Base-by-base conservation (phyloP, 2,329 filamentous ascomycete genomes). In the Phialophora verrucosa region DNA sequence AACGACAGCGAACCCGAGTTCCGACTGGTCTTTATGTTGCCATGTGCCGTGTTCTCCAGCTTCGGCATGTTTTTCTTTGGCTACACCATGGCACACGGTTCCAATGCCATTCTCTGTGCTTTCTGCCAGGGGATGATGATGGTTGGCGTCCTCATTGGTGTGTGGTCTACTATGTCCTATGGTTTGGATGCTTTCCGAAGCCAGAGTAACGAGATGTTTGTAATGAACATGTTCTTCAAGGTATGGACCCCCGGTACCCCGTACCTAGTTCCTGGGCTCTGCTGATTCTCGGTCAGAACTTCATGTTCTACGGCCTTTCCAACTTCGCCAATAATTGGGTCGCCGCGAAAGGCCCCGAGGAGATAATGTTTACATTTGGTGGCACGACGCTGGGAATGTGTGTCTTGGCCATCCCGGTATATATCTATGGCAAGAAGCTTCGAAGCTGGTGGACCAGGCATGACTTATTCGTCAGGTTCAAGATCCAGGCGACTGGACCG, bases 201-300 rank as follows among this genome's bases (percentile, higher is more conserved):
- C 50, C 69, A 73, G 55, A 72, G 68, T 38, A 74, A 69, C 51
- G 72, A 75, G 58, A 74, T 75, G 55, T 75, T 74, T 55, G 69
- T 75, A 42, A 74, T 74, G 73, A 74, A 74, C 59, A 74, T 74
- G 72, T 58, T 75, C 23, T 74, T 73, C 69, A 73, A 73, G 68
- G 66, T 70, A 61, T 35, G 70, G 27, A n/a, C 4, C 23, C 0
- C 20, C 17, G 1, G 23, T 29, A 8, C 14, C 49, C 12, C 20
- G 3, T 51, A 10, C n/a, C 12, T n/a, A 17, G 14, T 42, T 5
- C 17, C 17, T n/a, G 38, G 38, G 6, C 14, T 44, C 38, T 17
- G 23, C 38, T 63, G 6, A 50, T 20, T 12, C 4, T 42, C n/a
- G 6, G 12, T 38, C 29, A 74, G 73, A 75, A 75, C 63, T 75